Evolutionary conservation across 2,329 filamentous ascomycete species (phyloP).

Genomic region (Fusarium burgessii): DNA sequence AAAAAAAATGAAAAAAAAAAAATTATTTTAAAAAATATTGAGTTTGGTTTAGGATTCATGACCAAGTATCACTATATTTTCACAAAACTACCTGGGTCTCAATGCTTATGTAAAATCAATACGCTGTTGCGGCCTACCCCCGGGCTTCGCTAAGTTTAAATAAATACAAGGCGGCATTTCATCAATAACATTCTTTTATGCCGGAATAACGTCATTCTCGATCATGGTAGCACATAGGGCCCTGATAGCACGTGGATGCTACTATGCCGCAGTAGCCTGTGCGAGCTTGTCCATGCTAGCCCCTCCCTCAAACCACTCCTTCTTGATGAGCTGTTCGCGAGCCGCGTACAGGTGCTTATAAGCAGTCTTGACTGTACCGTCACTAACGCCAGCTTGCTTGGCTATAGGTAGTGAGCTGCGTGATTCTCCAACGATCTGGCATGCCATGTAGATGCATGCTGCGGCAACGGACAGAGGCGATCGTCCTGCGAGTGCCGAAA

Average conservation of each 20-base stretch:
- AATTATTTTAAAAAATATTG: too few species aligned
- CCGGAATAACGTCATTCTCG: background rate
- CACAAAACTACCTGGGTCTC: background rate
- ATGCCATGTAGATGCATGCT: constrained; percentile 96
- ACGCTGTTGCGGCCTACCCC: constrained; percentile 3
- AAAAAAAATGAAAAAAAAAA: too few species aligned
- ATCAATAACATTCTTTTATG: background rate
- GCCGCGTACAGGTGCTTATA: constrained; percentile 89
- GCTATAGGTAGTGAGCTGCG: constrained; percentile 89
- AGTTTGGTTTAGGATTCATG: background rate
- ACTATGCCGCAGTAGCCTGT: constrained; percentile 35
- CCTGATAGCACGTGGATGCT: background rate
- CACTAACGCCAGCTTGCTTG: constrained; percentile 86
- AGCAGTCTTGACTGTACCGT: constrained; percentile 95
- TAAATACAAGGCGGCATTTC: background rate
- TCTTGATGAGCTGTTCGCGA: constrained; percentile 78
- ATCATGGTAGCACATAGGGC: background rate
- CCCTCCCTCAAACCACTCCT: constrained; percentile 79
- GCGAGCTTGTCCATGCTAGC: constrained; percentile 80
- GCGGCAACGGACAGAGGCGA: constrained; percentile 95
- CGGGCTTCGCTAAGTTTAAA: background rate
- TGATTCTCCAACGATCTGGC: constrained; percentile 83
- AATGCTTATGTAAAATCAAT: constrained; percentile 4
- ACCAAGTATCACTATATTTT: background rate
- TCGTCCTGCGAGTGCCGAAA: constrained; percentile 87